Evolutionary conservation across 2,329 filamentous ascomycete genomes (phyloP).

Genomic region (Rhytidhysteron rufulum): DNA sequence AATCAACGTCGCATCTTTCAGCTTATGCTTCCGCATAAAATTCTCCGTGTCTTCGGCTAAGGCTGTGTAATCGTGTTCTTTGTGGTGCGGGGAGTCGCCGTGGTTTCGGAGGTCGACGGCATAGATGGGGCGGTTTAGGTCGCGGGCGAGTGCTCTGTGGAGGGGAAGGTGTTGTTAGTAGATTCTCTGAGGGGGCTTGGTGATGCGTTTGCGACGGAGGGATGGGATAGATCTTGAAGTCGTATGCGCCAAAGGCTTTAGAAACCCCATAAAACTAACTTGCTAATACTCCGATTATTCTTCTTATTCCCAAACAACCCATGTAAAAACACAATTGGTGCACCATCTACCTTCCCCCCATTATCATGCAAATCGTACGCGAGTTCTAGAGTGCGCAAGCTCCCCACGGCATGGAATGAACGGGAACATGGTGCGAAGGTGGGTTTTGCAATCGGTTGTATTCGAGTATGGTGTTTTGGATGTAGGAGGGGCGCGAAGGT

Average conservation of each 20-base stretch:
- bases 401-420: slow-evolving; percentile 23
- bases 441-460: not conserved
- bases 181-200: not conserved
- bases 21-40: slow-evolving; percentile 69
- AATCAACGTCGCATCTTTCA: slow-evolving; percentile 73
- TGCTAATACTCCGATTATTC: slow-evolving; percentile 92
- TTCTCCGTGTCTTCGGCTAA: slow-evolving; percentile 80
- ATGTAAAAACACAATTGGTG: slow-evolving; percentile 83
- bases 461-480: slow-evolving; percentile 3
- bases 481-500: not conserved
- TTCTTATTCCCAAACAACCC: slow-evolving; percentile 93
- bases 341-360: slow-evolving; percentile 32
- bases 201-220: too few species aligned
- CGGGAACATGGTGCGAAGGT: slow-evolving; percentile 5
- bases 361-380: slow-evolving; percentile 34
- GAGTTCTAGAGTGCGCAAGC: slow-evolving; percentile 24
- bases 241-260: too few species aligned
- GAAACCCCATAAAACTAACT: too few species aligned
- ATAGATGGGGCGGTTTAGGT: slow-evolving; percentile 77
- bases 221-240: too few species aligned
- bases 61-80: slow-evolving; percentile 70
- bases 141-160: slow-evolving; percentile 70
- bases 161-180: not conserved
- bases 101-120: slow-evolving; percentile 89
- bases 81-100: slow-evolving; percentile 78